A percentile compares a stretch with the other conserved stretches of the same genome.
These are phyloP conservation scores for Prunus padus DNA, from an alignment of 306 rosid genomes.

Conservation along the genomic window DNA sequence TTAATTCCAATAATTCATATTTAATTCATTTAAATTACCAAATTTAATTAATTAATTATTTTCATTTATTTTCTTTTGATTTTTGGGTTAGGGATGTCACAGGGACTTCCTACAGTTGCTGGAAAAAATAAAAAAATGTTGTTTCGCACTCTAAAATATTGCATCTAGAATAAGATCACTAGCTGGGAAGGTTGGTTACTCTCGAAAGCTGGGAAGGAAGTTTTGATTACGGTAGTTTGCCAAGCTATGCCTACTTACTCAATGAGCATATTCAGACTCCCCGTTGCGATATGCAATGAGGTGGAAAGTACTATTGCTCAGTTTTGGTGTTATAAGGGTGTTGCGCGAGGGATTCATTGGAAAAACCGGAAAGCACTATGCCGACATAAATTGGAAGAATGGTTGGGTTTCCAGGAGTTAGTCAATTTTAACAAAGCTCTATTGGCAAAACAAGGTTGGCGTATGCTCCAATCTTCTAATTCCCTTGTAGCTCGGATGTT, in stretches of 20 bases:
- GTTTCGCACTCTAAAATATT: too few species aligned
- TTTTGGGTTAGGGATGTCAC: too few species aligned
- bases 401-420: background rate
- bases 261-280: background rate
- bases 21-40: too few species aligned
- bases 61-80: too few species aligned
- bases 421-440: background rate
- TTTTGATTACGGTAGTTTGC: background rate
- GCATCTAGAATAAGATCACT: background rate
- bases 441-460: background rate
- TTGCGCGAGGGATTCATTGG: background rate
- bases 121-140: too few species aligned
- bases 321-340: background rate
- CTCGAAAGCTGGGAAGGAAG: background rate
- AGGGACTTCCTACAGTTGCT: background rate
- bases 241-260: background rate
- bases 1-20: too few species aligned
- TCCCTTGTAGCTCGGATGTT: background rate
- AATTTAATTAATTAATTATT: too few species aligned
- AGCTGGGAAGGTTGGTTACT: background rate
- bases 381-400: too few species aligned
- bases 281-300: background rate
- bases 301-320: too few species aligned
- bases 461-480: background rate
- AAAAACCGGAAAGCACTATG: too few species aligned